These are phyloP conservation scores for Salvia miltiorrhiza DNA, from an alignment of 257 asterid genomes.

Conservation along the genomic window DNA sequence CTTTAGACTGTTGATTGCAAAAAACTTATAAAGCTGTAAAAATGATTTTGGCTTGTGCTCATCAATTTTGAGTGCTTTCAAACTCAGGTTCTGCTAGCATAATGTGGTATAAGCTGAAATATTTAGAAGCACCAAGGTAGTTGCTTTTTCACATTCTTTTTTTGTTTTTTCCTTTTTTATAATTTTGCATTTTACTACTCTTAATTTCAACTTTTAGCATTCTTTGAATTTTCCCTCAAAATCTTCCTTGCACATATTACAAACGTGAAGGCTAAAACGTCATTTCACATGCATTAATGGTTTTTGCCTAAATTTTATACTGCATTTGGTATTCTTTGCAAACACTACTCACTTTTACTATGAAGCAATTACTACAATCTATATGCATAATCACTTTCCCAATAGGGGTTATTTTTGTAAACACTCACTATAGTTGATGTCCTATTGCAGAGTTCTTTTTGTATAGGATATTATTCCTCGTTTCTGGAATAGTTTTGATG, in stretches of 20 bases:
- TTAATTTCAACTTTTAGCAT: background rate
- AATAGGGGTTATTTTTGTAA: background rate
- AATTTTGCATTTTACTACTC: too few species aligned
- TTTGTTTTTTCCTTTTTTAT: too few species aligned
- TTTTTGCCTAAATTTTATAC: background rate
- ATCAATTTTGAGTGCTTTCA: background rate
- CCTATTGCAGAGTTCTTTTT: constrained; percentile 58
- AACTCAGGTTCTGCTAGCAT: background rate
- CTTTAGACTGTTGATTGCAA: background rate
- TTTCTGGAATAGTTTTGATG: constrained; percentile 55
- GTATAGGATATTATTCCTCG: constrained; percentile 68
- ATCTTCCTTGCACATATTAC: background rate
- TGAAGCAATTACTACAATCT: background rate
- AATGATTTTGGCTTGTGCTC: background rate
- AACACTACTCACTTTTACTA: background rate
- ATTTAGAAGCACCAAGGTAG: too few species aligned
- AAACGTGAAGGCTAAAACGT: background rate
- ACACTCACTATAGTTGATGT: background rate
- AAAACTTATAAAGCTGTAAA: background rate
- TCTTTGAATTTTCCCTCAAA: background rate
- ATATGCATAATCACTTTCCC: background rate
- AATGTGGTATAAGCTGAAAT: background rate
- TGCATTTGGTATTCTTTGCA: background rate
- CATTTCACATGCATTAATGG: background rate
- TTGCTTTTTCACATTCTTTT: too few species aligned